phyloP scores from a whole-genome alignment of 352 stramenopile genomes.

The Halophytophthora polymorphica region DNA sequence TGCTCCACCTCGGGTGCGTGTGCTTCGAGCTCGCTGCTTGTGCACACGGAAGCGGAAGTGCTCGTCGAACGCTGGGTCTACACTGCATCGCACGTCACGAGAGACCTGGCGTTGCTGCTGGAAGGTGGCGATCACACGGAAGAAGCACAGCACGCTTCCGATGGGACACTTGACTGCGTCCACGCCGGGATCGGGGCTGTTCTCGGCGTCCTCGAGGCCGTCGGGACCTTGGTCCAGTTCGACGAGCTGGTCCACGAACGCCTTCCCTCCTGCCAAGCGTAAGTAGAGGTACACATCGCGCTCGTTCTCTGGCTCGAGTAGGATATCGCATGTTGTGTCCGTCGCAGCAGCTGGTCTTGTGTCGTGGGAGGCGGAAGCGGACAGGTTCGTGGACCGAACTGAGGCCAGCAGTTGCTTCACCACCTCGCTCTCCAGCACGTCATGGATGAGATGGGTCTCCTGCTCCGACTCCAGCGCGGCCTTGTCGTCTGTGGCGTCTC shows the following conservation, averaged over 20 bases:
- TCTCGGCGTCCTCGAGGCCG: conserved; percentile 13
- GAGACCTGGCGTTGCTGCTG: conserved; percentile 51
- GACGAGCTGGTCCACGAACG: conserved; percentile 73
- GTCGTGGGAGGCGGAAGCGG: not conserved
- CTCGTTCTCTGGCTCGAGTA: conserved; percentile 6
- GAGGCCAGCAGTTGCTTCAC: conserved; percentile 63
- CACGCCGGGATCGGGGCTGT: conserved; percentile 10
- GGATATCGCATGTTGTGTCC: conserved; percentile 2
- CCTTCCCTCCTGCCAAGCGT: conserved; percentile 49
- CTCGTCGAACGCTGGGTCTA: conserved; percentile 73
- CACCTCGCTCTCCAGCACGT: conserved; percentile 71
- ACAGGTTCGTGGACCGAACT: conserved; percentile 33
- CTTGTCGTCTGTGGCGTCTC: conserved; percentile 1
- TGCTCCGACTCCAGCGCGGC: not conserved
- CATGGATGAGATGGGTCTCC: conserved; percentile 36
- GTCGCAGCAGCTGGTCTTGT: conserved; percentile 7
- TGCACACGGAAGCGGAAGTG: conserved; percentile 58
- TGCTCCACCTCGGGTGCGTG: conserved; percentile 18
- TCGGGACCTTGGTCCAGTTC: conserved; percentile 12
- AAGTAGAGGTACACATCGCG: conserved; percentile 44
- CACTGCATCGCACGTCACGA: conserved; percentile 37
- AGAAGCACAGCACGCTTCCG: conserved; percentile 46
- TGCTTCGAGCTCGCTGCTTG: conserved; percentile 22
- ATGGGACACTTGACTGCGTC: conserved; percentile 27
- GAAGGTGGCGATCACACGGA: conserved; percentile 51